These are phyloP conservation scores for Xylaria sp. DNA, from an alignment of 2,329 filamentous ascomycete species.

Conservation along the genomic window DNA sequence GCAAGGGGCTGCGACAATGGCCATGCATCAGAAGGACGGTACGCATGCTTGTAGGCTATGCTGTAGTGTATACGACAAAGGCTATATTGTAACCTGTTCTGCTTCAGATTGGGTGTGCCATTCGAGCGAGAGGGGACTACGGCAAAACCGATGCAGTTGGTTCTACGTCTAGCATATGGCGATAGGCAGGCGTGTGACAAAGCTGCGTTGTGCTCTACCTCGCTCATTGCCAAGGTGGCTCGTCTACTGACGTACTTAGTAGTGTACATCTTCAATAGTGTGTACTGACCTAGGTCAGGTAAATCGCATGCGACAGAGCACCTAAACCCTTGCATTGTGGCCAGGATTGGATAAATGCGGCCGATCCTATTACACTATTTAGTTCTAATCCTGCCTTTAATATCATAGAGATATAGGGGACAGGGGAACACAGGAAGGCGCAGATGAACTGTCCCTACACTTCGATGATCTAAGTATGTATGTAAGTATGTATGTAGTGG, in stretches of 20 bases:
- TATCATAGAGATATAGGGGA: background rate
- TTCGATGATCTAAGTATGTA: too few relatives aligned
- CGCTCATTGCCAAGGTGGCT: too few relatives aligned
- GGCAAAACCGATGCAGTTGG: background rate
- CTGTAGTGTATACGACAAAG: background rate
- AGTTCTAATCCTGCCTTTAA: background rate
- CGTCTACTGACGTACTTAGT: background rate
- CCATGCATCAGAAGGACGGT: constrained; percentile 13
- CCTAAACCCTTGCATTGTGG: constrained; percentile 19
- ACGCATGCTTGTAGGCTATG: constrained; percentile 12
- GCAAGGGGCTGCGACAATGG: constrained; percentile 5
- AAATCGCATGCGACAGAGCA: constrained; percentile 24
- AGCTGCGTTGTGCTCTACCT: background rate
- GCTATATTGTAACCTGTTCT: background rate
- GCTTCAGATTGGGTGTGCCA: background rate
- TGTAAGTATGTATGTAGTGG: too few relatives aligned
- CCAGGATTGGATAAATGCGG: background rate
- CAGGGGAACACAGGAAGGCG: too few relatives aligned
- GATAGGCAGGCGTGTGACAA: background rate
- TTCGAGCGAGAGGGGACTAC: constrained; percentile 8
- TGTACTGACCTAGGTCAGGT: constrained; percentile 9
- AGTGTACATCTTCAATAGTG: too few relatives aligned
- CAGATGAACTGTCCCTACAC: too few relatives aligned
- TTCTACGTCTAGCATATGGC: background rate
- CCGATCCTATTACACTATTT: background rate